A percentile compares a stretch with the other conserved stretches of the same genome.
phyloP scores from a whole-genome alignment of 306 rosid genomes.

The Lupinus albus region DNA sequence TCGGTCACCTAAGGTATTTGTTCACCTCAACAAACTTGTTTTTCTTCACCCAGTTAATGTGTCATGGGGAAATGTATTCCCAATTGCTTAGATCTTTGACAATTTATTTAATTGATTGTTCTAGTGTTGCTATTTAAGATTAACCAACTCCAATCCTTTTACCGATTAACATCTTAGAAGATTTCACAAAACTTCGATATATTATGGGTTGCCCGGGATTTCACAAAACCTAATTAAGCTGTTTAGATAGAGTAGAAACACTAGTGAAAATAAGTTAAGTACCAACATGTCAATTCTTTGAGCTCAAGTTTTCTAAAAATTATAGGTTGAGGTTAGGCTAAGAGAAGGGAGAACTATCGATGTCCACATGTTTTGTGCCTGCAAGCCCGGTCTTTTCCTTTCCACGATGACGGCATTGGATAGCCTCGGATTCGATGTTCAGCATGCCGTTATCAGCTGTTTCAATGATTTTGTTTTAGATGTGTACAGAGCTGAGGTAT shows the following conservation, averaged over 20 bases:
- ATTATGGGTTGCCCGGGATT: too few species aligned
- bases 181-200: too few species aligned
- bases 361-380: conserved; percentile 78
- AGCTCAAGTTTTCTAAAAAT: conserved; percentile 28
- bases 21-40: neutral
- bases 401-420: conserved; percentile 80
- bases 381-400: conserved; percentile 73
- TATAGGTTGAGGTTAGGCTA: conserved; percentile 69
- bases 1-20: conserved; percentile 71
- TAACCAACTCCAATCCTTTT: too few species aligned
- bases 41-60: neutral
- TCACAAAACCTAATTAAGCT: too few species aligned
- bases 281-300: conserved; percentile 1
- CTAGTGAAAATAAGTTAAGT: too few species aligned
- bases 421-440: conserved; percentile 75
- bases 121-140: too few species aligned
- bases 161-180: too few species aligned
- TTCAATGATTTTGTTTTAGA: conserved; percentile 86
- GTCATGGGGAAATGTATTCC: neutral
- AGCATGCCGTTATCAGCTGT: conserved; percentile 85
- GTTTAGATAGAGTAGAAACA: too few species aligned
- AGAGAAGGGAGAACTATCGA: conserved; percentile 77
- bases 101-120: conserved; percentile 7
- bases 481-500: conserved; percentile 80
- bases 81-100: neutral